Base-by-base conservation (phyloP, 2,329 filamentous ascomycete species). In the Beauveria varroae region DNA sequence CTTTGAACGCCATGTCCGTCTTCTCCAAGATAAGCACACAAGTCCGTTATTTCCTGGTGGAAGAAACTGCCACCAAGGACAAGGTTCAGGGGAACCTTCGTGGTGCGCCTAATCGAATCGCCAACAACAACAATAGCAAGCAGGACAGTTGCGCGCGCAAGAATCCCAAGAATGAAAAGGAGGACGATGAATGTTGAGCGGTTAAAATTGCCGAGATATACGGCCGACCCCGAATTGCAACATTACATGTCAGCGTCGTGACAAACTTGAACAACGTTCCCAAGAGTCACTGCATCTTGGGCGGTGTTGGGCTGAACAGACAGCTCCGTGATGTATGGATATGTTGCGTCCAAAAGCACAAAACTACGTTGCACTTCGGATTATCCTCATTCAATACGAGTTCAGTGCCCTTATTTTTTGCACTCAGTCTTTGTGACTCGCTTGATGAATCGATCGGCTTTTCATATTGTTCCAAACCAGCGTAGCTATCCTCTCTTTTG, bases 1-100 rank as follows among this genome's bases (percentile, higher is more conserved):
- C 44, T 46, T 46, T 46, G 20, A 46, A 46, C 20, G 44, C 44
- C 78, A 83, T 87, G 73, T 87, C 87, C 76, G 83, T 86, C 7
- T 76, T 86, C 20, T 79, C n/a, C 20, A 20, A 46, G 44, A 10
- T 14, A 5, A 14, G 9, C 44, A 24, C 9, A 5, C 8, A 24
- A 79, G 44, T 46, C 20, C 20, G 44, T 46, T 46, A 2, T 9
- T 46, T 46, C 10, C 44, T 46, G 12, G 44, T 46, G 12, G 44
- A 46, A 46, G n/a, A 22, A 22, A 46, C 44, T 1, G 44, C 44
- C 44, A 24, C 8, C 5, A 46, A 46, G 44, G 44, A 46, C 10
- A 46, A 22, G 20, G 12, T 46, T 12, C 5, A 12, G n/a, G 43
- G 44, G 2, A 60, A 34, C 22, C 44, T 46, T 22, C 44, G 20